Evolutionary conservation across 441 rosid genomes (phyloP), one percentile per base, ranked within the genome.

Genomic region (Gossypium gossypioides): DNA sequence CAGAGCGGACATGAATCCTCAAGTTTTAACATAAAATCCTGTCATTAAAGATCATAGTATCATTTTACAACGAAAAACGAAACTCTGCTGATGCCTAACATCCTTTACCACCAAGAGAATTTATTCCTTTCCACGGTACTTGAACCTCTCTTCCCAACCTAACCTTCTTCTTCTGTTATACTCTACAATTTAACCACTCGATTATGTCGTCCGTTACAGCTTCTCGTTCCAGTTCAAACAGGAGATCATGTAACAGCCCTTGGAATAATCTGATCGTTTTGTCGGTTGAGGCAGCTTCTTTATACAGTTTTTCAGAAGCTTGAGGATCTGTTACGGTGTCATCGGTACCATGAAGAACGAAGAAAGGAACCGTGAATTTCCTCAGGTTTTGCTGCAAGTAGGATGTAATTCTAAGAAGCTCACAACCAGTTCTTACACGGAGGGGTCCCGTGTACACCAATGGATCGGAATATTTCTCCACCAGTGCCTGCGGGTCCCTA

Each of bases 391-490:
- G 92, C 80, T 85, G 90, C 83, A 93, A 81, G 81, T 74, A 81
- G 9, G 84, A 59, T 44, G 92, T 68, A 44, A 83, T 86, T 57
- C 90, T 72, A 16, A 93, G 98, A 72, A 93, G 89, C 80, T 93
- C 98, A 15, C 88, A 91, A 1, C 98, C 98, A 8, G 98, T 93
- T 72, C 86, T 83, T 7, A 87, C 86, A 51, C 98, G 73, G 74
- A 93, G 82, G 66, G 86, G 54, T 27, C 74, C 96, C 0, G 96
- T 92, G 82, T 86, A 88, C 51, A 92, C 96, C 19, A 92, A 82
- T 0, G 98, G 98, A 62, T 92, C 98, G 0, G 98, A 86, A 76
- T 92, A 92, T 73, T 92, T 92, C 2, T 91, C 89, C 50, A 83
- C 56, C 0, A 92, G 87, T 24, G 98, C 98, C 75, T 76, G 80